Evolutionary conservation across 208 protist species (phyloP), one percentile per base, ranked within the genome.

Genomic region (Wallacemonas sp.): DNA sequence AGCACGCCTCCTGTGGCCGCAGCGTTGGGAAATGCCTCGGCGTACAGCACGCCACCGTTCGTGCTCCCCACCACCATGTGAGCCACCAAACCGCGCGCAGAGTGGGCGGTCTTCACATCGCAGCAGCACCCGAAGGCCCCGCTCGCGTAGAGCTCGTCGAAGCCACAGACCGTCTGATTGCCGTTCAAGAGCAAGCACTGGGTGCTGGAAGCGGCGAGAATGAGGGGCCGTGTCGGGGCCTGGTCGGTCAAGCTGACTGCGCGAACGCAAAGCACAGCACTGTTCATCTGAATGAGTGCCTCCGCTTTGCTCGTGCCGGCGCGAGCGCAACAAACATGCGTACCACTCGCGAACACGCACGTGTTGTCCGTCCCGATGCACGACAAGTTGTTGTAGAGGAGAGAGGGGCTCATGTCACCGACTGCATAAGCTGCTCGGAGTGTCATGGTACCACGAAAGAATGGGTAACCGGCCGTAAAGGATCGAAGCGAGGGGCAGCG

Each of bases 331-430:
- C 68, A 53, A 2, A 78, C 38, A 0, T 64, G 36, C 0, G 73
- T 63, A 22, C 60, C 57, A n/a, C 67, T 15, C 1, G 73, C 73
- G 63, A 70, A 78, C 10, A 54, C 66, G 3, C 50, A 67, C 44
- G 57, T 38, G 55, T 19, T 53, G 48, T 41, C 66, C 44, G 45
- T 41, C 15, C 34, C 64, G 52, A 68, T 69, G 68, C 45, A 71
- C 21, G 34, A 68, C 27, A 87, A 58, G 65, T 87, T 87, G 55
- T 84, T 87, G 55, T 61, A 73, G 12, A 82, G 57, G 21, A 87
- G 66, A 29, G 71, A 75, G 0, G 77, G 76, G 17, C 66, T 68
- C 50, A 57, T 57, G 34, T 57, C 50, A 4, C 50, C 50, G 29
- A 57, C 9, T 13, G 3, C 6, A 19, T 57, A 57, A 4, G n/a